Evolutionary conservation across 371 early-diverging fungal species (phyloP).

Genomic region (Dichotomocladium elegans): DNA sequence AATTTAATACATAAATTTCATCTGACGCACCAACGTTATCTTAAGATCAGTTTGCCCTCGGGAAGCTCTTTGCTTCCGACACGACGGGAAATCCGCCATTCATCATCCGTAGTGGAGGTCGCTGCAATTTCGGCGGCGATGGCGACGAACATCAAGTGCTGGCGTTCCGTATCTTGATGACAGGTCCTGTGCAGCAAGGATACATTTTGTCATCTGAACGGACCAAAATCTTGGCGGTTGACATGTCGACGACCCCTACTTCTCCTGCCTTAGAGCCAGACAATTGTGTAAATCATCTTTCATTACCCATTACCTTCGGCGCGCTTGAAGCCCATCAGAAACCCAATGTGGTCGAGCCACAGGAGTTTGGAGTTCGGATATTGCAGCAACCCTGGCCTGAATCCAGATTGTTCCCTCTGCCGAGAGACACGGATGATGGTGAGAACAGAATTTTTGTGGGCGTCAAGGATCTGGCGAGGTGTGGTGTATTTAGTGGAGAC

Average conservation of each 20-base stretch:
- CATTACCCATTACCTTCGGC: not conserved
- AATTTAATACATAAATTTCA: not conserved
- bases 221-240: conserved; percentile 29
- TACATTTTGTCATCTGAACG: conserved; percentile 33
- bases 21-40: not conserved
- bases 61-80: conserved; percentile 12
- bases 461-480: conserved; percentile 55
- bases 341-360: conserved; percentile 25
- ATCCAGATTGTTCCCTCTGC: conserved; percentile 48
- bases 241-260: conserved; percentile 11
- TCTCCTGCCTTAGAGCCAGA: conserved; percentile 36
- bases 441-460: conserved; percentile 54
- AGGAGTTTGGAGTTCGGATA: conserved; percentile 30
- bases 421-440: conserved; percentile 50
- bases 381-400: conserved; percentile 46
- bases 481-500: conserved; percentile 73
- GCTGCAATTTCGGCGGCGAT: conserved; percentile 20
- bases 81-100: conserved; percentile 24
- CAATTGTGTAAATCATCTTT: conserved; percentile 23
- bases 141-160: too few species aligned
- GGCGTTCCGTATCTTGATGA: conserved; percentile 48
- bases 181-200: conserved; percentile 69
- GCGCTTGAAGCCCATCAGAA: conserved; percentile 17
- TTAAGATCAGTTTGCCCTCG: conserved; percentile 21
- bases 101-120: conserved; percentile 43